phyloP scores from a whole-genome alignment of 768 basidiomycete species.

The Hygrophorus russula region DNA sequence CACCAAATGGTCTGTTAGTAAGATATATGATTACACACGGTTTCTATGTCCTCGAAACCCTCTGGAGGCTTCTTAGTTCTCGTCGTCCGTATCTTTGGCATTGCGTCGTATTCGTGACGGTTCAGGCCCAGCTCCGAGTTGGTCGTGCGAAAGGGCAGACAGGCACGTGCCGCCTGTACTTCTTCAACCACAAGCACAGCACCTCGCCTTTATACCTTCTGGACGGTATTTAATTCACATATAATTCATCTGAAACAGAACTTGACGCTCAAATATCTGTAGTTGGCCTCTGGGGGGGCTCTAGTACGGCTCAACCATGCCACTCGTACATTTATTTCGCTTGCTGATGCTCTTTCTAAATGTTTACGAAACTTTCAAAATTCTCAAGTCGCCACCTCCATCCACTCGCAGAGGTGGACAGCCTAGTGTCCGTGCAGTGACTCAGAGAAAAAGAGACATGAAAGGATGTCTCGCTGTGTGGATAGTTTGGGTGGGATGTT shows the following conservation, averaged over 20 bases:
- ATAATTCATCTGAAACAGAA: too few species aligned
- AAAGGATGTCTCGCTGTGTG: conserved; percentile 79
- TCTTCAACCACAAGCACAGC: too few species aligned
- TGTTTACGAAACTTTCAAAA: conserved; percentile 79
- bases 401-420: conserved; percentile 43
- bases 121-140: neutral
- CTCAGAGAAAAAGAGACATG: conserved; percentile 74
- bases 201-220: too few species aligned
- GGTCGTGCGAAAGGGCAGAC: too few species aligned
- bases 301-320: conserved; percentile 33
- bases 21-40: conserved; percentile 28
- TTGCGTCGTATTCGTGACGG: conserved; percentile 18
- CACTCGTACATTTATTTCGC: conserved; percentile 55
- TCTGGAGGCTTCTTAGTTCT: conserved; percentile 93
- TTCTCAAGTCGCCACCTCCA: conserved; percentile 54
- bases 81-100: conserved; percentile 91
- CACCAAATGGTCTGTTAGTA: conserved; percentile 1
- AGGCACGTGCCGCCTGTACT: too few species aligned
- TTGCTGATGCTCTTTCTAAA: conserved; percentile 66
- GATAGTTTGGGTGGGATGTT: conserved; percentile 66
- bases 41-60: conserved; percentile 90
- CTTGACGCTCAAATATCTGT: neutral
- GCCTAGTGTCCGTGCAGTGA: conserved; percentile 55
- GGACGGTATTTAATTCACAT: too few species aligned
- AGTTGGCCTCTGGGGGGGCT: neutral